These are phyloP conservation scores for Cupressus sempervirens DNA, from an alignment of 75 land plant species.

Conservation along the genomic window DNA sequence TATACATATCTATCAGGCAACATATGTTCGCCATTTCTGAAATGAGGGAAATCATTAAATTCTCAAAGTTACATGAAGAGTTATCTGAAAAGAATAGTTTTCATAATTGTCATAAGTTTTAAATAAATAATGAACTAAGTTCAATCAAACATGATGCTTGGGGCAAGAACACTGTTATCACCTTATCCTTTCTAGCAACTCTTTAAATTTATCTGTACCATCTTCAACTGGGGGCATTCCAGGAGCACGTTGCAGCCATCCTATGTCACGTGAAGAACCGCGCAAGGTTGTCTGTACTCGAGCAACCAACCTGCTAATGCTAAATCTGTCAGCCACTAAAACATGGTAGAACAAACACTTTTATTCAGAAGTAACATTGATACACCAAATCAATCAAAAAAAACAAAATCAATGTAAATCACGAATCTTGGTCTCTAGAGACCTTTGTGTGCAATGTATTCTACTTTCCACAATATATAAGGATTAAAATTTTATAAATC, in stretches of 20 bases:
- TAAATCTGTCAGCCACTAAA: constrained; percentile 7
- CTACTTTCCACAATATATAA: background rate
- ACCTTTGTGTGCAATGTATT: background rate
- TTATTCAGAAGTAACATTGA: background rate
- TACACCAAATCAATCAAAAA: background rate
- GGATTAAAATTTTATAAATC: background rate
- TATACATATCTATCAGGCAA: constrained; percentile 83
- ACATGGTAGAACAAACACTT: background rate
- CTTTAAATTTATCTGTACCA: constrained; percentile 71
- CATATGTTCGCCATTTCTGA: constrained; percentile 80
- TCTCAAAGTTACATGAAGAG: constrained; percentile 7
- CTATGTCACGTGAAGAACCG: constrained; percentile 96
- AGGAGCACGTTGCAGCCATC: constrained; percentile 71
- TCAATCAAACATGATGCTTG: background rate
- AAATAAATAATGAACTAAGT: constrained; percentile 3
- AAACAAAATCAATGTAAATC: background rate
- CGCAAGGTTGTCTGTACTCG: constrained; percentile 77
- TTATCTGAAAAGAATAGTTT: background rate
- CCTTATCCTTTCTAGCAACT: constrained; percentile 72
- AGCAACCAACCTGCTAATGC: constrained; percentile 55
- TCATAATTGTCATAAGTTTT: background rate
- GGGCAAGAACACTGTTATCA: constrained; percentile 10
- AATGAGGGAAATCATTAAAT: constrained; percentile 7
- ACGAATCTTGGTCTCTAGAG: background rate
- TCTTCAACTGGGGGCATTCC: constrained; percentile 85